Percentiles rank a stretch among this genome's conserved stretches.
Conservation (phyloP, 352 stramenopile genomes). For the Halophytophthora batemanensis region DNA sequence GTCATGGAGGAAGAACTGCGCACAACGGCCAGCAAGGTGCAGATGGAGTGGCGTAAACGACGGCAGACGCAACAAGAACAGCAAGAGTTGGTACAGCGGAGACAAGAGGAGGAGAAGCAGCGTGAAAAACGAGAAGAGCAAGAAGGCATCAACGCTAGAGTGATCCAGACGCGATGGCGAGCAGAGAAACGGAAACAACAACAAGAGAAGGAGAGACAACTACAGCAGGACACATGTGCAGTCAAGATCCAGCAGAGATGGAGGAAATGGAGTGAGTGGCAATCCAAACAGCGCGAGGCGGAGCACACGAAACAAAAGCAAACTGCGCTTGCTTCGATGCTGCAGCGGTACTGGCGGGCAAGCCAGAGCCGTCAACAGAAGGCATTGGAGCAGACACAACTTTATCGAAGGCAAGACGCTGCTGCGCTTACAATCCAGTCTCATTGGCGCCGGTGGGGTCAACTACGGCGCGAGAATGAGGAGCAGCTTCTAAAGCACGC, state of each 20-base stretch:
- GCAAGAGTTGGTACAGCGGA: no score
- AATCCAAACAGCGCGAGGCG: neutral
- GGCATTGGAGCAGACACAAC: no score
- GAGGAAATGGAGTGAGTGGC: neutral
- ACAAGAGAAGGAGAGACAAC: neutral
- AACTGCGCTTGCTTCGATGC: neutral
- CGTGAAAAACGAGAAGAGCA: neutral
- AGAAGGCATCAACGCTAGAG: neutral
- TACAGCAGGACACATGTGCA: constrained; percentile 7
- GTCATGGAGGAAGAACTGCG: neutral
- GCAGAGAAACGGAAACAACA: neutral
- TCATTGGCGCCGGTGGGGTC: no score
- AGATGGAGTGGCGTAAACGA: neutral
- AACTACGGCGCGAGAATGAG: constrained; percentile 4
- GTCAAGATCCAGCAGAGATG: neutral
- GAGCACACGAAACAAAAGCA: neutral
- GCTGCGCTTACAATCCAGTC: no score
- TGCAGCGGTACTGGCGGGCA: no score
- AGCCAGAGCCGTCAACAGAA: no score
- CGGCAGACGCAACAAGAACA: neutral
- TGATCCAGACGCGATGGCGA: constrained; percentile 12
- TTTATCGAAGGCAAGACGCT: no score
- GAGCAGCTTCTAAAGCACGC: constrained; percentile 4
- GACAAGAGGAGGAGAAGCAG: constrained; percentile 3
- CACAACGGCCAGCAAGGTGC: constrained; percentile 4